Evolutionary conservation across 225 moss, liverwort and hornwort genomes (phyloP), one percentile per base, ranked within the genome.

Genomic region (Physcomitrellopsis africana): DNA sequence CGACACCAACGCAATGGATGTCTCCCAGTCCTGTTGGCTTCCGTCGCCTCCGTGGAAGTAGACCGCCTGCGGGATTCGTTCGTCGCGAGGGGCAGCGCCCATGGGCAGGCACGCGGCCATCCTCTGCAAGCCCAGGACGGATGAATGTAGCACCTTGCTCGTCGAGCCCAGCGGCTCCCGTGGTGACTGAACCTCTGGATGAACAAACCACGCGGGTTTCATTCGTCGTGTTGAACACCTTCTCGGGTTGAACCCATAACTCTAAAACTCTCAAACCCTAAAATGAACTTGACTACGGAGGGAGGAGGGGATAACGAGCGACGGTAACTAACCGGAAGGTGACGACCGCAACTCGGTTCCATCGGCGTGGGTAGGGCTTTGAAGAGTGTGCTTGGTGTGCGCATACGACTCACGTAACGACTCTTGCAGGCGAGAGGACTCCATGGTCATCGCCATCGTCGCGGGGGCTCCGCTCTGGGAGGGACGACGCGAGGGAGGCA

Each of bases 1-100:
- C 51, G 96, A 94, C 9, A 94, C 89, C 42, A 94, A 77, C 10
- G 91, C 94, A 80, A 97, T 91, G 0, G 94, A 94, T 3, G 91
- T 94, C 59, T 94, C 91, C 94, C 96, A 97, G 60, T 96, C 92
- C 14, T 19, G 84, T 73, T 96, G 96, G 48, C 80, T 87, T 0
- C 72, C 80, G 13, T 86, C 82, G 57, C 82, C 81, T 48, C 79
- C 86, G 41, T 84, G 88, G 20, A 80, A 81, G 72, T 73, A 81
- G 7, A 76, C 0, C 9, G n/a, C 51, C 10, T 80, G 75, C 13
- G 47, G 24, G 7, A 67, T 74, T 15, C 20, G 75, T 27, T 75
- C 51, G 12, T 74, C 1, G 0, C 44, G 70, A 0, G 44, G 16
- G 0, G 73, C 17, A 60, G 43, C 67, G 18, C 51, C 29, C 1